phyloP scores from a whole-genome alignment of 2,329 filamentous ascomycete genomes.

The Penicillium hesseltinei region DNA sequence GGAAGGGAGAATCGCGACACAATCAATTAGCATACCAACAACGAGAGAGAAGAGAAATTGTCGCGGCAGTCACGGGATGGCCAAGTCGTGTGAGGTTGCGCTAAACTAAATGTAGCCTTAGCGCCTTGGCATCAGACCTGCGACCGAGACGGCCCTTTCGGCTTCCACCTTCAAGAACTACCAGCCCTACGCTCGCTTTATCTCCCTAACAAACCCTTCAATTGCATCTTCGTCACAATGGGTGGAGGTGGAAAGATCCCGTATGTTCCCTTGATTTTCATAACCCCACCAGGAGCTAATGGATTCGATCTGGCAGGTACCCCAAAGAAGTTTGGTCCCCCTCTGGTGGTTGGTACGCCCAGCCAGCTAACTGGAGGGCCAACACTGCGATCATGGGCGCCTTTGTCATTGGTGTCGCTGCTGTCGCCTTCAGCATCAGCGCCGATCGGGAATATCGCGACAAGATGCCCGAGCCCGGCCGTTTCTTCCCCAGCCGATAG shows the following conservation, averaged over 20 bases:
- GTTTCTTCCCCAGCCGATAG: slow-evolving; percentile 84
- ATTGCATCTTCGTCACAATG: slow-evolving; percentile 43
- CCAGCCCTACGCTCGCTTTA: slow-evolving; percentile 25
- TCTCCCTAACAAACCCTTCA: slow-evolving; percentile 20
- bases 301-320: slow-evolving; percentile 59
- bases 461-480: slow-evolving; percentile 70
- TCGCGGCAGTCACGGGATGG: slow-evolving; percentile 39
- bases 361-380: slow-evolving; percentile 89
- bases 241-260: slow-evolving; percentile 78
- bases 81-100: slow-evolving; percentile 32
- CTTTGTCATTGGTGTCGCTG: slow-evolving; percentile 66
- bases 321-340: slow-evolving; percentile 99
- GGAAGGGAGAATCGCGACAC: slow-evolving; percentile 17
- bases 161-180: slow-evolving; percentile 28
- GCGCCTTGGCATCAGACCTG: slow-evolving; percentile 31
- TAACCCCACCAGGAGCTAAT: slow-evolving; percentile 23
- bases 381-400: slow-evolving; percentile 79
- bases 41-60: slow-evolving; percentile 41
- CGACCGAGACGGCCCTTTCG: slow-evolving; percentile 32
- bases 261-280: slow-evolving; percentile 53
- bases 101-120: slow-evolving; percentile 29
- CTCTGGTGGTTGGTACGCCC: slow-evolving; percentile 93
- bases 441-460: slow-evolving; percentile 71
- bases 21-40: slow-evolving; percentile 18
- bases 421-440: slow-evolving; percentile 68